A percentile compares a stretch with the other conserved stretches of the same genome.
These are phyloP conservation scores for Lactifluus echinatus DNA, from an alignment of 768 basidiomycete genomes.

Conservation along the genomic window DNA sequence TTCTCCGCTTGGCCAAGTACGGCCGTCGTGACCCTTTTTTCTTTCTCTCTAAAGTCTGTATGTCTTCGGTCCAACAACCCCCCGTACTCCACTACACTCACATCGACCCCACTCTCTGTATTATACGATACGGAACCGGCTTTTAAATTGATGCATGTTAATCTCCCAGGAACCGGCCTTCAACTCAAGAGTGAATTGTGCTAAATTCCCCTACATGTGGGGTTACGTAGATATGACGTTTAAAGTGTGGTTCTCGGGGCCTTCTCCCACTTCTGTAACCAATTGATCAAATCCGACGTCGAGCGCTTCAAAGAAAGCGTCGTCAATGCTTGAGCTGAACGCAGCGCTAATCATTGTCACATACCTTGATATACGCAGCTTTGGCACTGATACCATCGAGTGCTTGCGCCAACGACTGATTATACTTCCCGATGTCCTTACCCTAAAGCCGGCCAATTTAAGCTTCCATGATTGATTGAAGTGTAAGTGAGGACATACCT, in stretches of 20 bases:
- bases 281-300: slow-evolving; percentile 9
- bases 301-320: slow-evolving; percentile 13
- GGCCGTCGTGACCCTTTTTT: not conserved
- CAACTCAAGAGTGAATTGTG: no score
- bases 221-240: no score
- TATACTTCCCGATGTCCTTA: slow-evolving; percentile 17
- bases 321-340: not conserved
- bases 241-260: not conserved
- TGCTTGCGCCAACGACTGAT: slow-evolving; percentile 17
- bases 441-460: not conserved
- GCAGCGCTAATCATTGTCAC: not conserved
- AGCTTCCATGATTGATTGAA: not conserved
- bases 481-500: not conserved
- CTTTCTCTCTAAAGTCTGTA: not conserved
- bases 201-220: no score
- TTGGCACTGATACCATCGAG: slow-evolving; percentile 16
- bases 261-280: slow-evolving; percentile 17
- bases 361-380: slow-evolving; percentile 12
- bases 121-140: slow-evolving; percentile 6
- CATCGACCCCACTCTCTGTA: slow-evolving; percentile 13
- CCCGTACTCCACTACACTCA: slow-evolving; percentile 7
- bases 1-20: not conserved
- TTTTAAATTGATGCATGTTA: slow-evolving; percentile 4
- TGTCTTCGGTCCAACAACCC: not conserved
- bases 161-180: not conserved